These are phyloP conservation scores for Rhizopus delemar DNA, from an alignment of 371 early-diverging fungal species.

Conservation along the genomic window DNA sequence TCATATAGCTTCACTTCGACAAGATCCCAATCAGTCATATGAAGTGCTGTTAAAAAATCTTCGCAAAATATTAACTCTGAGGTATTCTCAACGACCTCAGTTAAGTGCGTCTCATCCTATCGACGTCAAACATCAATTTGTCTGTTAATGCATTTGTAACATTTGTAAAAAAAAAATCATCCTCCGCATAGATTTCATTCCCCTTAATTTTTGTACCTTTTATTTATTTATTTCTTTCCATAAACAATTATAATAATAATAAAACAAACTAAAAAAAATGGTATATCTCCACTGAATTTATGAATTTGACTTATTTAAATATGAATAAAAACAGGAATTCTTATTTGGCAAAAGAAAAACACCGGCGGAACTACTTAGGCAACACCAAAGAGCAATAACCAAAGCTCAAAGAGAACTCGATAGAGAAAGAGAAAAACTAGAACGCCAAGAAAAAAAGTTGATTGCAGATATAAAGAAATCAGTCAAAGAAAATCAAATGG, in stretches of 20 bases:
- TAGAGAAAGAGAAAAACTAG: constrained; percentile 86
- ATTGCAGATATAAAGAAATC: constrained; percentile 89
- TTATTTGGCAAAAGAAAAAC: constrained; percentile 73
- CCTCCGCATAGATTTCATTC: too few relatives aligned
- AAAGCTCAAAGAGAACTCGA: constrained; percentile 94
- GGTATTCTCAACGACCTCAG: constrained; percentile 36
- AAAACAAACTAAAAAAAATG: neutral
- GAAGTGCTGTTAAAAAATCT: constrained; percentile 29
- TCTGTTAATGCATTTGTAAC: constrained; percentile 16
- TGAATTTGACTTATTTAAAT: neutral
- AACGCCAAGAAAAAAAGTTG: constrained; percentile 93
- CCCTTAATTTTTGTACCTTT: too few relatives aligned
- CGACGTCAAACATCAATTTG: constrained; percentile 32
- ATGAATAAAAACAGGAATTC: constrained; percentile 49
- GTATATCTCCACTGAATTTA: neutral
- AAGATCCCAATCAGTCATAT: constrained; percentile 34
- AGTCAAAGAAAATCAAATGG: constrained; percentile 91
- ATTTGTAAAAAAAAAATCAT: too few relatives aligned
- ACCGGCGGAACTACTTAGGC: constrained; percentile 88
- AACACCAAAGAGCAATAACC: constrained; percentile 85
- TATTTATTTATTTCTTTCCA: too few relatives aligned
- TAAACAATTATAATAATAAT: too few relatives aligned
- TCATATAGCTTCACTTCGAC: constrained; percentile 20
- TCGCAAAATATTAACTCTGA: constrained; percentile 28
- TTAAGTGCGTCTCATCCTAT: constrained; percentile 36